Conservation (phyloP, 257 asterid species). For the Jasminum sambac region DNA sequence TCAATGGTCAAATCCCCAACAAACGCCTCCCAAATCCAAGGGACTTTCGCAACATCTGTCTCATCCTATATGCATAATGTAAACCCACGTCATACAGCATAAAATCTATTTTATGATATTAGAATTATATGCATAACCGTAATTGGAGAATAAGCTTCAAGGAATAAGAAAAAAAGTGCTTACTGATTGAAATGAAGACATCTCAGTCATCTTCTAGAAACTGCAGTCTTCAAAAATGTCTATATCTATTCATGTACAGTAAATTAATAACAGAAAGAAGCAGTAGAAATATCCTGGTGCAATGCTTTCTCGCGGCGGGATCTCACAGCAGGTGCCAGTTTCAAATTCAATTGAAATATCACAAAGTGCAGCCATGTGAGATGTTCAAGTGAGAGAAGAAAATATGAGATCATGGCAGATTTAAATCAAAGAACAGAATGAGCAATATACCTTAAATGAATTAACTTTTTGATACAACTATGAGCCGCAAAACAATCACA, state of each 20-base stretch:
- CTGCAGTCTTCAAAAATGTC: background rate
- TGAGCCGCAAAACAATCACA: too few relatives aligned
- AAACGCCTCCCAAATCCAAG: constrained; percentile 67
- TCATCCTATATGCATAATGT: constrained; percentile 33
- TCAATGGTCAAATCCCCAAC: constrained; percentile 78
- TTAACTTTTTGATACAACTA: too few relatives aligned
- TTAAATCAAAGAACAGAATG: too few relatives aligned
- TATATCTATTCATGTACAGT: background rate
- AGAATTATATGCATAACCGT: background rate
- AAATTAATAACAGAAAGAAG: background rate
- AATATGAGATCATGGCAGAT: too few relatives aligned
- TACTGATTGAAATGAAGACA: constrained; percentile 34
- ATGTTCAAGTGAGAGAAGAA: too few relatives aligned
- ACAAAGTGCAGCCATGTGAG: too few relatives aligned
- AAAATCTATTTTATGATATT: background rate
- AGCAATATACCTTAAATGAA: too few relatives aligned
- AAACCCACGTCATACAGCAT: background rate
- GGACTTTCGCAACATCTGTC: constrained; percentile 31
- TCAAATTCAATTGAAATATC: too few relatives aligned
- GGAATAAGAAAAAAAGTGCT: background rate
- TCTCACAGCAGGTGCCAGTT: too few relatives aligned
- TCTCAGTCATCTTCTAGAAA: constrained; percentile 30
- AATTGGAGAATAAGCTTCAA: background rate
- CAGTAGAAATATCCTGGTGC: background rate
- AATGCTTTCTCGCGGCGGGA: too few relatives aligned